Evolutionary conservation across 768 basidiomycete species (phyloP), one percentile per base, ranked within the genome.

Genomic region (Suillus subalutaceus): DNA sequence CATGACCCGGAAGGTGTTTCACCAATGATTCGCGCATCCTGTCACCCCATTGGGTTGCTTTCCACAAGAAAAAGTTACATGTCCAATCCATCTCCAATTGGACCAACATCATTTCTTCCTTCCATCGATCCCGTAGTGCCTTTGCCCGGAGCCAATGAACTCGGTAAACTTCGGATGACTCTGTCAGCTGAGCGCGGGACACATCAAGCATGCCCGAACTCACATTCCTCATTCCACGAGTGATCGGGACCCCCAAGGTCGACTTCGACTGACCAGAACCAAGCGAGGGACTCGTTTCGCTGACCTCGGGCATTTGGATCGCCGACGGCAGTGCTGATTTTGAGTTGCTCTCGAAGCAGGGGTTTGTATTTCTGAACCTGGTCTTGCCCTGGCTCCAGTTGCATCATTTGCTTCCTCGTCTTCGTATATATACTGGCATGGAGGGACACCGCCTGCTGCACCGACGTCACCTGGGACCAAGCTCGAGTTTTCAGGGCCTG

Each of bases 381-480:
- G 38, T 12, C 38, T 12, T 38, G 10, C 38, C 48, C 18, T 0
- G 57, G 43, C 41, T 48, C 46, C 10, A 66, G 30, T 10, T 38
- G 2, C 6, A 50, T 16, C 48, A 65, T 56, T 7, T 72, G 75
- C 98, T 53, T 26, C 26, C 26, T 26, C 26, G 26, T 26, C 26
- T 26, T 26, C 26, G 2, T 26, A 26, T 26, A 26, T 26, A 26
- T 26, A 26, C 26, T 26, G 26, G 26, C 26, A 26, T 26, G 26
- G 26, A 26, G 26, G 26, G 26, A 26, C 26, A 26, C 26, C 2
- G 26, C 26, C 26, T 26, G 26, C 26, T 26, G 26, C 26, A 26
- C 26, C 26, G 26, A 26, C 1, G 26, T 26, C 26, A 26, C 26
- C 26, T 26, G 26, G 26, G 26, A 26, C 26, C 26, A 26, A 26